phyloP scores from a whole-genome alignment of 2,329 filamentous ascomycete genomes.

The Neonectria neomacrospora region DNA sequence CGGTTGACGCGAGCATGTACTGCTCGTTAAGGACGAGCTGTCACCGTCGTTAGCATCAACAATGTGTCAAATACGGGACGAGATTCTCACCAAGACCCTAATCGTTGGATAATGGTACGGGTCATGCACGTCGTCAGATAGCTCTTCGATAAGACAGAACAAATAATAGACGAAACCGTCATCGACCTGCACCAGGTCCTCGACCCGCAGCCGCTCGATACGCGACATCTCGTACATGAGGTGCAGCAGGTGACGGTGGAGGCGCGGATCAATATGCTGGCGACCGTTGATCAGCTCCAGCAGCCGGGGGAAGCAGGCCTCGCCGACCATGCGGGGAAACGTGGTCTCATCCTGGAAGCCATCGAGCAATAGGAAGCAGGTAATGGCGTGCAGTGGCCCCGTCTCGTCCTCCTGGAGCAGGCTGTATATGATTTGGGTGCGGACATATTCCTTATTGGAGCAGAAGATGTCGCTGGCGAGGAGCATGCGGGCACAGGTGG shows the following conservation, averaged over 20 bases:
- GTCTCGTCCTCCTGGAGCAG: slow-evolving; percentile 89
- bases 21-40: slow-evolving; percentile 97
- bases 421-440: slow-evolving; percentile 91
- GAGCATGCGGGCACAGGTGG: slow-evolving; percentile 82
- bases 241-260: slow-evolving; percentile 86
- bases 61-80: neutral
- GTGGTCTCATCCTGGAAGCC: slow-evolving; percentile 80
- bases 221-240: slow-evolving; percentile 96
- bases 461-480: slow-evolving; percentile 80
- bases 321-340: slow-evolving; percentile 88
- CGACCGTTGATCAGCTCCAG: slow-evolving; percentile 81
- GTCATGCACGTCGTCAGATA: slow-evolving; percentile 88
- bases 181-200: slow-evolving; percentile 80
- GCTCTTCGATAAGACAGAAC: slow-evolving; percentile 86
- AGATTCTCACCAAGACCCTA: slow-evolving; percentile 78
- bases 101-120: slow-evolving; percentile 97
- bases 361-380: slow-evolving; percentile 87
- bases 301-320: slow-evolving; percentile 84
- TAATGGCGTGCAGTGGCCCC: slow-evolving; percentile 82
- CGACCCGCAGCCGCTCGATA: slow-evolving; percentile 80
- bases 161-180: slow-evolving; percentile 87
- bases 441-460: slow-evolving; percentile 84
- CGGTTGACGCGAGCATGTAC: slow-evolving; percentile 85
- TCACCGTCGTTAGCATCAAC: slow-evolving; percentile 30
- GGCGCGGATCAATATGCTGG: slow-evolving; percentile 71